Evolutionary conservation across 805 yeast genomes (phyloP).

Genomic region (Suhomyces tanzawaensis): DNA sequence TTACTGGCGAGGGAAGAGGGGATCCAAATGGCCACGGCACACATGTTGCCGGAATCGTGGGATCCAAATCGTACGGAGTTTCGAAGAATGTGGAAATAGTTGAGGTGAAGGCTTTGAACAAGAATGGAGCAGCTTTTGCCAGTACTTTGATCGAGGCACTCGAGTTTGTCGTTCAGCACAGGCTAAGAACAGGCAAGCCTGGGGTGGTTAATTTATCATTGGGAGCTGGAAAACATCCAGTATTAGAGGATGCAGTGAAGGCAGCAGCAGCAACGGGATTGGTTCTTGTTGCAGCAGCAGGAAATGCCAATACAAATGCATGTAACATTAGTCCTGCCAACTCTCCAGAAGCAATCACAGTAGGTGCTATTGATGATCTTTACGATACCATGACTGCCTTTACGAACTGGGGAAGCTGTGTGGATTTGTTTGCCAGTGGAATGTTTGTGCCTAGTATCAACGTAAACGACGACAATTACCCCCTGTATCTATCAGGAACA

Average conservation of each 20-base stretch:
- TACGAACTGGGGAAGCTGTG: constrained; percentile 93
- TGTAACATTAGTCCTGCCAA: constrained; percentile 88
- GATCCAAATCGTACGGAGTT: constrained; percentile 77
- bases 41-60: constrained; percentile 88
- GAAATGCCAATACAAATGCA: constrained; percentile 75
- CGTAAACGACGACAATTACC: constrained; percentile 19
- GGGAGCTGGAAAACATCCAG: constrained; percentile 66
- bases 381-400: constrained; percentile 70
- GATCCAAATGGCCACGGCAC: constrained; percentile 90
- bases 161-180: constrained; percentile 65
- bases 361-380: constrained; percentile 84
- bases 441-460: constrained; percentile 60
- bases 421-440: constrained; percentile 84
- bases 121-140: constrained; percentile 67
- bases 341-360: constrained; percentile 66
- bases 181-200: constrained; percentile 25
- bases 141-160: constrained; percentile 64
- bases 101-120: constrained; percentile 73
- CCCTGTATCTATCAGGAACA: constrained; percentile 60
- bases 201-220: constrained; percentile 80
- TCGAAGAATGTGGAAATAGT: constrained; percentile 62
- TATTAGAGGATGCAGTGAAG: constrained; percentile 71
- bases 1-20: constrained; percentile 59
- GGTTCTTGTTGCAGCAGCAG: constrained; percentile 79
- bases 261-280: constrained; percentile 75